These are phyloP conservation scores for Wallacemonas sp. DNA, from an alignment of 208 protist species.

Conservation along the genomic window DNA sequence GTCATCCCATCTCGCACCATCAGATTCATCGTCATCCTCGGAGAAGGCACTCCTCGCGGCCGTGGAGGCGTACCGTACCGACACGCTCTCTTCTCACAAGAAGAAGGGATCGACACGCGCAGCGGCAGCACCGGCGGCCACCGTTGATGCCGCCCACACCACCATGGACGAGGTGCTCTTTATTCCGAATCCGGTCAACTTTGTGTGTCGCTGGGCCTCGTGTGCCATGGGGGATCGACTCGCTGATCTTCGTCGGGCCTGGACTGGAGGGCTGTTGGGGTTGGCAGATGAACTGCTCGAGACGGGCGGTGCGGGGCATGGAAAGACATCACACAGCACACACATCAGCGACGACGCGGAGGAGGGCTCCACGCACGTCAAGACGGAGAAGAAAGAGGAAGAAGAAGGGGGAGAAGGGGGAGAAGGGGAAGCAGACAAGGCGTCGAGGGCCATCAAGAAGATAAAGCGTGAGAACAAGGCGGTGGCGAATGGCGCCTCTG, in stretches of 20 bases:
- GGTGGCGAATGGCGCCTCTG: too few species aligned
- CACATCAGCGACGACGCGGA: background rate
- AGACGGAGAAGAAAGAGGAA: too few species aligned
- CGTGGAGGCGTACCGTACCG: too few species aligned
- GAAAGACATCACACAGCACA: too few species aligned
- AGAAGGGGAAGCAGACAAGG: too few species aligned
- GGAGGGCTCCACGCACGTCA: too few species aligned
- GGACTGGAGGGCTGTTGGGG: constrained; percentile 48
- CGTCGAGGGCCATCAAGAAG: too few species aligned
- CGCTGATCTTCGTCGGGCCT: constrained; percentile 47
- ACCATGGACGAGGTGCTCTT: constrained; percentile 27
- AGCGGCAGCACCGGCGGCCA: background rate
- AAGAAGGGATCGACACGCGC: background rate
- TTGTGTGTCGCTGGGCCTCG: constrained; percentile 58
- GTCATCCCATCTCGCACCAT: too few species aligned
- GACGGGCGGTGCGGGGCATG: background rate
- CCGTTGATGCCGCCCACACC: background rate
- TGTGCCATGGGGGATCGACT: constrained; percentile 55
- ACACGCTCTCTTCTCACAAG: background rate
- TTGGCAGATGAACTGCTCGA: background rate
- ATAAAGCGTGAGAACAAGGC: too few species aligned
- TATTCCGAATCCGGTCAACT: constrained; percentile 71
- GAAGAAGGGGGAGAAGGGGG: too few species aligned
- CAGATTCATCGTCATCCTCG: too few species aligned
- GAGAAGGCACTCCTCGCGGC: too few species aligned